Evolutionary conservation across 106 monocot genomes (phyloP).

Genomic region (Cymbidium sinense): DNA sequence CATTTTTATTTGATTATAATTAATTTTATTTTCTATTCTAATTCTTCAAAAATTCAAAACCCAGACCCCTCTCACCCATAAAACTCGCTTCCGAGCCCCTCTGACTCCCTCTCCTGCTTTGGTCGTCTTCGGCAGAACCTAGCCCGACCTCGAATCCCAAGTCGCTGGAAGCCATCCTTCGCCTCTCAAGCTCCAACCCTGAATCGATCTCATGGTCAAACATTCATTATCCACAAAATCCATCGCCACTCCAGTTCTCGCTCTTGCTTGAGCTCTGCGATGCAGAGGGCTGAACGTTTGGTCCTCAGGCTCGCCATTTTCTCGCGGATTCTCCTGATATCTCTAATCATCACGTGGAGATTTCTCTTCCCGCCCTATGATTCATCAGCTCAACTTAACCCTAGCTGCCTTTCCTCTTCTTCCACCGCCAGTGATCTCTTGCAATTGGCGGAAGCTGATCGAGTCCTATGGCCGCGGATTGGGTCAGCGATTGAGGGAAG

Average conservation of each 20-base stretch:
- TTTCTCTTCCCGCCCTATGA: constrained; percentile 77
- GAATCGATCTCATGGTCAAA: background rate
- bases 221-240: background rate
- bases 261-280: too few relatives aligned
- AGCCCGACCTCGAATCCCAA: too few relatives aligned
- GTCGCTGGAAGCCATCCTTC: too few relatives aligned
- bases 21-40: too few relatives aligned
- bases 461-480: constrained; percentile 25
- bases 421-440: background rate
- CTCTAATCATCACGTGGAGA: constrained; percentile 41
- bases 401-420: constrained; percentile 49
- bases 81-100: too few relatives aligned
- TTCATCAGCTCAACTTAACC: constrained; percentile 83
- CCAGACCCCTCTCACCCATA: too few relatives aligned
- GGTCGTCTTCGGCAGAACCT: too few relatives aligned
- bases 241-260: too few relatives aligned
- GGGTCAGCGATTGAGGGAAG: constrained; percentile 55
- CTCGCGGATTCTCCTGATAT: constrained; percentile 63
- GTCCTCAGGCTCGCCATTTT: constrained; percentile 40
- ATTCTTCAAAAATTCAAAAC: too few relatives aligned
- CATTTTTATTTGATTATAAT: too few relatives aligned
- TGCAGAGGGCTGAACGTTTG: constrained; percentile 3
- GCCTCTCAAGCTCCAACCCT: too few relatives aligned
- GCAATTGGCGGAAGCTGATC: background rate
- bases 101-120: too few relatives aligned